Base-by-base conservation (phyloP, 805 yeast species). In the Cyberlindnera xylosilytica region DNA sequence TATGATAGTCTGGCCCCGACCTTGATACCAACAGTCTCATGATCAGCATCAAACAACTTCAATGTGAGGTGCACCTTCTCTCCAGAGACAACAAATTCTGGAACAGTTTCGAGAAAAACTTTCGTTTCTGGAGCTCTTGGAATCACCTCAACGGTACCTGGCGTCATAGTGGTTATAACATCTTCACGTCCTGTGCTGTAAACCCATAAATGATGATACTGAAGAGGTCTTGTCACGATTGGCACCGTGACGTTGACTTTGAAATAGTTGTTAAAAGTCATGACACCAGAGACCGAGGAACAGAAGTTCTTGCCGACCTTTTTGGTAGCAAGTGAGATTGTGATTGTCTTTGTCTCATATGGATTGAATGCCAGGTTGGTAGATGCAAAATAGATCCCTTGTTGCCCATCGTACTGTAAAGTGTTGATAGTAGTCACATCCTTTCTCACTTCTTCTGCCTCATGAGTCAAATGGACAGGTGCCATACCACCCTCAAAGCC, bases 111-210 rank as follows among this genome's bases (percentile, higher is more conserved):
- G 6, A 68, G 39, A 0, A 35, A 34, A 4, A 65, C 52, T 16
- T 50, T 56, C 0, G 65, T 56, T 3, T 62, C 52, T 6, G 77
- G 77, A 3, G 62, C 52, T 37, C 69, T 62, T 13, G 77, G 75
- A 7, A 68, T 51, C 3, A 69, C 58, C 28, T 63, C 63, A 22
- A 47, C 44, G 6, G 41, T 28, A 8, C 36, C 36, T 5, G 65
- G 63, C n/a, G 47, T 44, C 2, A 16, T 17, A 3, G 52, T 40
- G 10, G 46, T 45, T 10, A 61, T 30, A 22, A 52, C 36, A 27
- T 44, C 34, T 31, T 49, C 29, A 6, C 17, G 27, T 2, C 38
- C 44, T 13, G 37, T 31, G 13, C 29, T 38, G 24, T 45, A 37
- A 12, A 26, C 8, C 60, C 58, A 57, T 6, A 33, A 12, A 35